Evolutionary conservation across 495 filamentous ascomycete species (phyloP).

Genomic region (Penicillium argentinense): DNA sequence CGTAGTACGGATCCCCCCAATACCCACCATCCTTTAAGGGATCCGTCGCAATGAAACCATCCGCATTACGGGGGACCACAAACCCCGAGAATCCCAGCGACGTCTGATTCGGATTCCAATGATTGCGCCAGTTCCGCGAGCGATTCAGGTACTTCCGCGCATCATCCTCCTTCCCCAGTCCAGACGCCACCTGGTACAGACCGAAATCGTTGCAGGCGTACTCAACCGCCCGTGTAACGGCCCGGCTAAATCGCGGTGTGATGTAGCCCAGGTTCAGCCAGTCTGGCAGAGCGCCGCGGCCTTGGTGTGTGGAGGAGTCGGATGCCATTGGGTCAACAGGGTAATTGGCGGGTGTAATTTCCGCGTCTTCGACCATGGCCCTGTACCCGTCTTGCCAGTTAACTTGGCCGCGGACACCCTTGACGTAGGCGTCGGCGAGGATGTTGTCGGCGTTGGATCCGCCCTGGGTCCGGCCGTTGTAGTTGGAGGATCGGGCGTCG

Average conservation of each 20-base stretch:
- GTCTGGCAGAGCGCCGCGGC: conserved; percentile 67
- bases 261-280: conserved; percentile 66
- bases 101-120: conserved; percentile 61
- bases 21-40: conserved; percentile 56
- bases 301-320: conserved; percentile 67
- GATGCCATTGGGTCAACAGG: conserved; percentile 60
- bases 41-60: conserved; percentile 60
- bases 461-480: conserved; percentile 69
- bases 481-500: conserved; percentile 67
- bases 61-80: conserved; percentile 56
- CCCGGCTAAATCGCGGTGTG: conserved; percentile 59
- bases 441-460: conserved; percentile 75
- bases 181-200: conserved; percentile 50
- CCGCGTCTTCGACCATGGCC: conserved; percentile 72
- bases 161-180: conserved; percentile 53
- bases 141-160: conserved; percentile 61
- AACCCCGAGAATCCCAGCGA: conserved; percentile 62
- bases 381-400: conserved; percentile 69
- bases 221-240: conserved; percentile 66
- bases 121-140: conserved; percentile 69
- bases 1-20: conserved; percentile 63
- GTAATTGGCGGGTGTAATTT: conserved; percentile 59
- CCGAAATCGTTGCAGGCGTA: conserved; percentile 71
- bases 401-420: conserved; percentile 62
- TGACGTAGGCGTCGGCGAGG: conserved; percentile 73